Evolutionary conservation across 2,329 filamentous ascomycete species (phyloP), one percentile per base, ranked within the genome.

Genomic region (Hymenoscyphus fraxineus): DNA sequence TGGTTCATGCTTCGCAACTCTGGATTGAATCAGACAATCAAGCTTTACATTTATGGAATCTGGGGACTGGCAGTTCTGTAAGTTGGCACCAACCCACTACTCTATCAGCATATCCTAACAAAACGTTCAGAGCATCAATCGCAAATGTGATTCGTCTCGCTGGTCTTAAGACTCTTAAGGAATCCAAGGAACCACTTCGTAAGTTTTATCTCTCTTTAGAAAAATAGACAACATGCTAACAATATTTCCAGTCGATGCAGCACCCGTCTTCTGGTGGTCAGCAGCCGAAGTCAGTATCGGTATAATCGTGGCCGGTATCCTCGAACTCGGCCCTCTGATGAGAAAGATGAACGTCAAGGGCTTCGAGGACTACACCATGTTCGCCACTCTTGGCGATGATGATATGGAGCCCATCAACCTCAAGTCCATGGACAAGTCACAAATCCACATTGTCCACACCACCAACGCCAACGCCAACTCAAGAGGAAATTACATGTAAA

Each of bases 1-100:
- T 89, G 86, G 86, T 96, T 96, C 88, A 98, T 93, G 78, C 85
- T 86, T 6, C 63, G 63, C 19, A 62, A 60, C 27, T 58, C 57
- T 22, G 57, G 55, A n/a, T 22, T 65, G 5, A 64, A 64, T 40
- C 35, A 16, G 1, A 54, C 44, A 32, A 16, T 70, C 6, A 70
- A 67, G 63, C 60, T 59, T 6, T 70, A 69, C 51, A 69, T 70
- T 19, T 70, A 68, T 60, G 62, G 61, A 4, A 60, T 70, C 32
- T 62, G 69, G 56, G 59, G 60, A 16, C 39, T 70, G 15, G 69
- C 67, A 47, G 63, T 70, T 38, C 27, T 66, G 67, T 70, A 61
- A 55, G 68, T 66, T 6, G n/a, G 38, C 3, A 31, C 16, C 31
- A 27, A 27, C 27, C 2, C 9, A 16, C n/a, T 3, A 27, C n/a